Conservation (phyloP, 352 stramenopile genomes). For the Globisporangium apiculatum region DNA sequence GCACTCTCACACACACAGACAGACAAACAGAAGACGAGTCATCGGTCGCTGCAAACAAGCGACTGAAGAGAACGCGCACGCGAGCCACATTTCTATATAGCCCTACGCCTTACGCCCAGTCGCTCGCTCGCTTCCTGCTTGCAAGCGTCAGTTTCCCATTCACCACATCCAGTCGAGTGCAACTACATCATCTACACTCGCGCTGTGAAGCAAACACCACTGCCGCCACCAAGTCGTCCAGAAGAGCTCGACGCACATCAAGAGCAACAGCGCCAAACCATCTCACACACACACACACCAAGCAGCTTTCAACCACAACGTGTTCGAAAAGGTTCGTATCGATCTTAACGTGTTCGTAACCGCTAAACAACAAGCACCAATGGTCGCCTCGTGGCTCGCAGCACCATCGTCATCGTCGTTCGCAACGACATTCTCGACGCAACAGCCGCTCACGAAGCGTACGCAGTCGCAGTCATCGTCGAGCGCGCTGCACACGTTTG, state of each 20-base stretch:
- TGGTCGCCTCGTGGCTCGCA: slow-evolving; percentile 1
- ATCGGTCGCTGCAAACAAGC: too few species aligned
- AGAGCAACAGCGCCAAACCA: too few species aligned
- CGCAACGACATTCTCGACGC: background rate
- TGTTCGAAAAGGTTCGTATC: too few species aligned
- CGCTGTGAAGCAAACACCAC: too few species aligned
- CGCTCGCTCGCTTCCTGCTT: background rate
- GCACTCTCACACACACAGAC: too few species aligned
- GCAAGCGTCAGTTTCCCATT: background rate
- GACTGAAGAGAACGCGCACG: background rate
- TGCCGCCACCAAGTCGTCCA: too few species aligned
- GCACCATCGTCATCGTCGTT: background rate
- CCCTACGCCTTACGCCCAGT: background rate
- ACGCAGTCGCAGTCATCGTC: background rate
- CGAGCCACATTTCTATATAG: background rate
- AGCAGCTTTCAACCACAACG: too few species aligned
- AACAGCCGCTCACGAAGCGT: background rate
- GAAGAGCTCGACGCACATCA: too few species aligned
- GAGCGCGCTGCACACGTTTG: slow-evolving; percentile 7
- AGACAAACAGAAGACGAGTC: background rate
- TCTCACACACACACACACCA: too few species aligned
- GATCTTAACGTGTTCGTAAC: background rate
- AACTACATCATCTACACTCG: too few species aligned
- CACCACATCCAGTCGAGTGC: too few species aligned
- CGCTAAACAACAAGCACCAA: background rate